Evolutionary conservation across 75 land plant species (phyloP).

Genomic region (Pinus tabuliformis): DNA sequence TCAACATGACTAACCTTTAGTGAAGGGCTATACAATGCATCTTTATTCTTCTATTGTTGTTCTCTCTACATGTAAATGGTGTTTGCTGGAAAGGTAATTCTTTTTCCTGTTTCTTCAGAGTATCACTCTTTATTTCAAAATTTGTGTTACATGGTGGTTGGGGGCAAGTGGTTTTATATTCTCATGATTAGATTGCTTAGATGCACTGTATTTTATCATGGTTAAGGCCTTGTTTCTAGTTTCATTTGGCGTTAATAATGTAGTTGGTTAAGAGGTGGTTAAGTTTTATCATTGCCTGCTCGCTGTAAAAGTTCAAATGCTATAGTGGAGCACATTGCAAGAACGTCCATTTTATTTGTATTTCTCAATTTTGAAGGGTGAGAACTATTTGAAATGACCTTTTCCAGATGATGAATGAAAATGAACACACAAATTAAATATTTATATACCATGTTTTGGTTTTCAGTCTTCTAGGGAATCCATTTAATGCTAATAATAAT

Average conservation of each 20-base stretch:
- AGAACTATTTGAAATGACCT: not conserved
- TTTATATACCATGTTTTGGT: no score
- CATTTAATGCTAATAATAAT: no score
- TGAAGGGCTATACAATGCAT: not conserved
- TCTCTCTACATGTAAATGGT: not conserved
- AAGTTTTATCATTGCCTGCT: not conserved
- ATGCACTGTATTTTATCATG: constrained; percentile 1
- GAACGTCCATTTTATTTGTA: not conserved
- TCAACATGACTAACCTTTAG: not conserved
- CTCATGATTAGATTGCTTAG: not conserved
- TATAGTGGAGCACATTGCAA: not conserved
- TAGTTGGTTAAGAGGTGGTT: not conserved
- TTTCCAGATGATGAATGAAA: not conserved
- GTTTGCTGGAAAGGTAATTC: constrained; percentile 1
- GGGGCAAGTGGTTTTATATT: not conserved
- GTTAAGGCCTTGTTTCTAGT: not conserved
- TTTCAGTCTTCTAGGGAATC: no score
- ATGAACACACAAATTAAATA: not conserved
- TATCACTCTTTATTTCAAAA: not conserved
- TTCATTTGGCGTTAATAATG: not conserved
- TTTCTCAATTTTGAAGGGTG: constrained; percentile 1
- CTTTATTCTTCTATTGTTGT: not conserved
- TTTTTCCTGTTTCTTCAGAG: not conserved
- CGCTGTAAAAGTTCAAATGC: not conserved
- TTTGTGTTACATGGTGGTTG: constrained; percentile 1